Evolutionary conservation across 2,329 filamentous ascomycete genomes (phyloP), one percentile per base, ranked within the genome.

Genomic region (Huntiella decipiens): DNA sequence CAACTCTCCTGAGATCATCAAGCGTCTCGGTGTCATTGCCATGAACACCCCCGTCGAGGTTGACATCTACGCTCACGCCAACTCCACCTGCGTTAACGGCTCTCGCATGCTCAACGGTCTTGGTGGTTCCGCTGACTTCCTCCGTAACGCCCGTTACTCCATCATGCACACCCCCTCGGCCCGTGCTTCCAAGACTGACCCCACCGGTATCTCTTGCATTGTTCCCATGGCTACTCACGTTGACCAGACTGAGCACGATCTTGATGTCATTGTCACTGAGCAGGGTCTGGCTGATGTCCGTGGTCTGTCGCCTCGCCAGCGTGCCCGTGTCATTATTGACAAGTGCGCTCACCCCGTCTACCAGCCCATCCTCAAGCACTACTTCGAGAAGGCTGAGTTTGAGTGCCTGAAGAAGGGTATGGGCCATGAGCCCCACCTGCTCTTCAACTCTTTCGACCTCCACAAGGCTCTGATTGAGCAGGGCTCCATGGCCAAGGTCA

Each of bases 1-100:
- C 56, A 93, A 93, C 70, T 81, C 78, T 2, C 85, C 85, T 50
- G 85, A 93, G 63, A 86, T 93, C 63, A 93, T 93, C 65, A 76
- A 83, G 46, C 74, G 85, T 19, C 68, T 93, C 1, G 85, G 85
- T 51, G 78, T 86, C 53, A 93, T 94, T 55, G 85, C 83, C 60
- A 93, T 93, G 85, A 93, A 93, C 71, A 93, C 85, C 0, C 85
- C 85, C 16, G 83, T 93, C 40, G 86, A 93, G 64, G 85, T 93
- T 12, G 86, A 93, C 63, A 92, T 93, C 56, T 93, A 93, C 64
- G 86, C 85, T 2, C 85, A 93, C 64, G 86, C 86, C 55, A 94
- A 93, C 73, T 79, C 73, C 51, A 93, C 85, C 46, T 87, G 82
- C 57, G 85, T 93, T 16, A 85, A 91, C 77, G 85, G 86, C 52